A percentile compares a stretch with the other conserved stretches of the same genome.
These are phyloP conservation scores for Phytopythium montanum DNA, from an alignment of 352 stramenopile species.

Conservation along the genomic window DNA sequence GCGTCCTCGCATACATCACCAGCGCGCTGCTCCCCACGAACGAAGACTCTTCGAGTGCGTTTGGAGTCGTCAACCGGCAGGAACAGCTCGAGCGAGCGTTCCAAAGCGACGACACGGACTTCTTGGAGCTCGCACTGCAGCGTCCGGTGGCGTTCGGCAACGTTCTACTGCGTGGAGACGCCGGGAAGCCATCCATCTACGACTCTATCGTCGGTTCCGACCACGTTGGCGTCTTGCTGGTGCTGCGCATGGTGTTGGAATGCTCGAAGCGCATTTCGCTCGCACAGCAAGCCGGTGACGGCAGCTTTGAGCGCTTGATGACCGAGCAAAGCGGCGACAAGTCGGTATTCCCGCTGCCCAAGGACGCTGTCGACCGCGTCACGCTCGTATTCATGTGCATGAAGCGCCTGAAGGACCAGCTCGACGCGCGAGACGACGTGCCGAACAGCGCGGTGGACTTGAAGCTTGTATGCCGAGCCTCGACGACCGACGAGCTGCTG, in stretches of 20 bases:
- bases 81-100: conserved; percentile 73
- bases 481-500: conserved; percentile 29
- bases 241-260: conserved; percentile 70
- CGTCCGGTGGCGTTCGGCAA: conserved; percentile 44
- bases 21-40: conserved; percentile 24
- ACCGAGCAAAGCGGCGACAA: background rate
- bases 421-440: conserved; percentile 14
- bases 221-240: conserved; percentile 65
- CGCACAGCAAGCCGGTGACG: conserved; percentile 12
- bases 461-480: conserved; percentile 50
- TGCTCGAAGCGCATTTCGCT: conserved; percentile 54
- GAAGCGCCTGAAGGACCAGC: conserved; percentile 60
- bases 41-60: background rate
- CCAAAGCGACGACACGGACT: conserved; percentile 39
- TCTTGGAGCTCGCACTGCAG: conserved; percentile 65
- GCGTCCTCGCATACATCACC: conserved; percentile 61
- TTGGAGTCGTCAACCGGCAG: conserved; percentile 20
- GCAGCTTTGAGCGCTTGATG: background rate
- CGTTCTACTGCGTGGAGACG: conserved; percentile 38
- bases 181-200: conserved; percentile 34
- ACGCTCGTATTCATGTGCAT: conserved; percentile 77
- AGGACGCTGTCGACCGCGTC: conserved; percentile 46
- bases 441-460: conserved; percentile 29
- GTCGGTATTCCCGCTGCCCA: conserved; percentile 47
- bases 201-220: conserved; percentile 55